A percentile compares a stretch with the other conserved stretches of the same genome.
phyloP scores from a whole-genome alignment of 2,329 filamentous ascomycete species.

The Annulohypoxylon truncatum region DNA sequence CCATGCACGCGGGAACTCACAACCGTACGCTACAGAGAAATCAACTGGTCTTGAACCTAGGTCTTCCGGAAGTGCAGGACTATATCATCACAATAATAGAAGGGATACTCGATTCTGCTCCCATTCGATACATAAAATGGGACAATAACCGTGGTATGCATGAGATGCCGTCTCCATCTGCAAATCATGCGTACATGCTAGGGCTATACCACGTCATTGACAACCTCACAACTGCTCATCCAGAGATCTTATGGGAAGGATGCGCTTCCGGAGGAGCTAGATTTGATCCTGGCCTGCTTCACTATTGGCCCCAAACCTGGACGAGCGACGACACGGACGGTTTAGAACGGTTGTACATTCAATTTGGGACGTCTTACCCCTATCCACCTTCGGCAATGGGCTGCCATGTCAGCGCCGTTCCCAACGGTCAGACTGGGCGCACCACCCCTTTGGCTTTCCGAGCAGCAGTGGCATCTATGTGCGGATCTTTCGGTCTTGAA shows the following conservation, averaged over 20 bases:
- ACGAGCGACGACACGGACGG: constrained; percentile 74
- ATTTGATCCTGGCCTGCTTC: constrained; percentile 71
- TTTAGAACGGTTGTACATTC: constrained; percentile 69
- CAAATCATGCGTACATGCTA: constrained; percentile 70
- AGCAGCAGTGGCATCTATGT: constrained; percentile 75
- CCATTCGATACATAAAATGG: constrained; percentile 74
- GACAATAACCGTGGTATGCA: constrained; percentile 75
- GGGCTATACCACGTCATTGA: constrained; percentile 73
- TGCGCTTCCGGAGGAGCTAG: constrained; percentile 73
- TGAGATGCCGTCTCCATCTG: constrained; percentile 65
- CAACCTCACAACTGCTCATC: constrained; percentile 68
- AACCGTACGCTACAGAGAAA: constrained; percentile 66
- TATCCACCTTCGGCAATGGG: constrained; percentile 74
- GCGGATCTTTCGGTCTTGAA: constrained; percentile 74
- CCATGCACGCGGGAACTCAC: constrained; percentile 66
- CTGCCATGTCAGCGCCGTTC: constrained; percentile 71
- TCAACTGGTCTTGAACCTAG: constrained; percentile 72
- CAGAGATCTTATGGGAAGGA: constrained; percentile 73
- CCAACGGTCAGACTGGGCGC: constrained; percentile 67
- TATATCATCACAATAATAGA: constrained; percentile 69
- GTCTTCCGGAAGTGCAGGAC: constrained; percentile 70
- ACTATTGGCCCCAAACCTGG: constrained; percentile 75
- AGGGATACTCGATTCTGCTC: constrained; percentile 62
- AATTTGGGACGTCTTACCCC: constrained; percentile 71
- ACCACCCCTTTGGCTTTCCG: constrained; percentile 69